These are phyloP conservation scores for Fusarium sarcochroum DNA, from an alignment of 2,329 filamentous ascomycete genomes.

Conservation along the genomic window DNA sequence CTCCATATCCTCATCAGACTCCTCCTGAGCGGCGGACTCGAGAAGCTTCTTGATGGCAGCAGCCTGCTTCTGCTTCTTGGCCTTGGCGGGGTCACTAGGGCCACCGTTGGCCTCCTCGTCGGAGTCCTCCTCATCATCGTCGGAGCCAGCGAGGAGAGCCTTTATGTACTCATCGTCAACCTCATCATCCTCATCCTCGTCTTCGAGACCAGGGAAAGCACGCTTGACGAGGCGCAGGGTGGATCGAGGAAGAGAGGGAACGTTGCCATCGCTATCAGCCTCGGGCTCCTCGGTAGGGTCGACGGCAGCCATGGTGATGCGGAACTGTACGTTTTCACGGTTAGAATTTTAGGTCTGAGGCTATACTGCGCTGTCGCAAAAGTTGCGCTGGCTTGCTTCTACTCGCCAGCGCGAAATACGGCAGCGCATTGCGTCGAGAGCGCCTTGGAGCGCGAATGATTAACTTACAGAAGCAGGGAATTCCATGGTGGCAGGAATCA, in stretches of 20 bases:
- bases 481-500: conserved; percentile 83
- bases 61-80: conserved; percentile 86
- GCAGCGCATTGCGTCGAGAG: not conserved
- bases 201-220: conserved; percentile 67
- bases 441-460: conserved; percentile 3
- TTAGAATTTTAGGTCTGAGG: conserved; percentile 24
- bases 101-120: conserved; percentile 81
- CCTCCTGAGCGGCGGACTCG: conserved; percentile 73
- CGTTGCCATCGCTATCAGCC: conserved; percentile 72
- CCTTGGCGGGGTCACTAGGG: conserved; percentile 91
- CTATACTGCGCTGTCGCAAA: conserved; percentile 26
- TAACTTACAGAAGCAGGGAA: conserved; percentile 86
- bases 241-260: conserved; percentile 77
- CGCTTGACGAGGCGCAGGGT: conserved; percentile 93
- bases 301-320: conserved; percentile 98
- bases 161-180: conserved; percentile 77
- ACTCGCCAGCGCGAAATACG: not conserved
- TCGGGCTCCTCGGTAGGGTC: conserved; percentile 86
- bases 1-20: conserved; percentile 81
- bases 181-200: conserved; percentile 72
- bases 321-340: conserved; percentile 74
- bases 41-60: conserved; percentile 84
- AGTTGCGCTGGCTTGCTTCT: conserved; percentile 9
- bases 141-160: conserved; percentile 63
- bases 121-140: conserved; percentile 69